phyloP scores from a whole-genome alignment of 2,329 filamentous ascomycete genomes.

The Madurella mycetomatis region DNA sequence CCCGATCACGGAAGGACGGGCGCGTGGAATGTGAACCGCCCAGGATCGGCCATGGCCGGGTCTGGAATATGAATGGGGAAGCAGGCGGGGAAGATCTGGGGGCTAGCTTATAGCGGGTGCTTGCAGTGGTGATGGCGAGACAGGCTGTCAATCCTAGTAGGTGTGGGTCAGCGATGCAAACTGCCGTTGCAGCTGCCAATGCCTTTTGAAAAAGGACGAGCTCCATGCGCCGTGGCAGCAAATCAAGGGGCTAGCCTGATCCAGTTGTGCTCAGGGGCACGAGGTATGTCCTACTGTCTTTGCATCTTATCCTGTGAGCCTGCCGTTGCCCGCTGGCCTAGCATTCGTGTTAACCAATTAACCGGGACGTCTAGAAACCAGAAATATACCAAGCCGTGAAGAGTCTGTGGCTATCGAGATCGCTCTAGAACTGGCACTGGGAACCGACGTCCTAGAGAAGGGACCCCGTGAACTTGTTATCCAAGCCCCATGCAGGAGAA shows the following conservation, averaged over 20 bases:
- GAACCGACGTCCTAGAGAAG: too few relatives aligned
- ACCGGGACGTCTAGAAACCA: too few relatives aligned
- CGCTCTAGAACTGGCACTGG: too few relatives aligned
- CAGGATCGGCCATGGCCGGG: background rate
- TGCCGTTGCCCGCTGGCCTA: background rate
- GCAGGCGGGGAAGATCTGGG: background rate
- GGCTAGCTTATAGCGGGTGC: background rate
- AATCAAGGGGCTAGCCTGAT: background rate
- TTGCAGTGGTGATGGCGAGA: constrained; percentile 1
- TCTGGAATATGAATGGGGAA: background rate
- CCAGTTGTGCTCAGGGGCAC: constrained; percentile 6
- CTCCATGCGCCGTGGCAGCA: background rate
- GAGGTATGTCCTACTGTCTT: background rate
- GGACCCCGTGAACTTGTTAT: too few relatives aligned
- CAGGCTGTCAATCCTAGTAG: constrained; percentile 9
- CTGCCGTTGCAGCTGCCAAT: background rate
- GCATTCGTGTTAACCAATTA: background rate
- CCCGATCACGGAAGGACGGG: background rate
- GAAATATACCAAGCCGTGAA: too few relatives aligned
- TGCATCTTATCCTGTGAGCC: background rate
- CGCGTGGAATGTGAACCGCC: background rate
- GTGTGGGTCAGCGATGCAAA: background rate
- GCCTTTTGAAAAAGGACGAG: background rate
- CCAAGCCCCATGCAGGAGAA: too few relatives aligned
- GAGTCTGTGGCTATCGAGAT: too few relatives aligned